Base-by-base conservation (phyloP, 176 grass and related monocot species). In the Poa annua region DNA sequence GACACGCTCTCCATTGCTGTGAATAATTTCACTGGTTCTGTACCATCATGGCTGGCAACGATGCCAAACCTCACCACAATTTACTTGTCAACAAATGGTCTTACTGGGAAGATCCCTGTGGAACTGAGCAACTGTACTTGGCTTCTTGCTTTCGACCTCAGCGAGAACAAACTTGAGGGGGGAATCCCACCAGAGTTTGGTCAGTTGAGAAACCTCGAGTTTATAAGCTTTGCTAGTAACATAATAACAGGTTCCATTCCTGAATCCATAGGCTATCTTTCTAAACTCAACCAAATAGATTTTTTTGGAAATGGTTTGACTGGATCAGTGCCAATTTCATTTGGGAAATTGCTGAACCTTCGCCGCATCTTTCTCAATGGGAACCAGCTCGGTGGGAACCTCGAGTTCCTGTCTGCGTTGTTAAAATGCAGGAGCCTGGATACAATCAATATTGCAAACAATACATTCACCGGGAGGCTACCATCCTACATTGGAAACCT, bases 51-150 rank as follows among this genome's bases (percentile, higher is more conserved):
- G 87, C 15, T 84, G 20, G 81, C 71, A 6, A 56, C 32, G 6
- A 57, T 90, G 15, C 45, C 55, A 15, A 86, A 41, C 10, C 88
- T 90, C 42, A 76, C 70, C 0, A 3, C 0, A 38, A 83, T 82
- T 66, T 55, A 59, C 66, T 60, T 91, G 80, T 55, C 82, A 14
- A 75, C 64, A 17, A 91, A 91, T 76, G 19, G 29, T 2, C 75
- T 91, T 35, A 73, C 76, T 76, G 89, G 89, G 54, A 71, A 64
- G 44, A 87, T 91, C 6, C 89, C 81, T 0, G 47, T 87, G 68
- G 77, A 59, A 47, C 54, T 88, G 53, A 80, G 57, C 76, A 84
- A 84, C 25, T 44, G 63, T 45, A 84, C 42, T 1, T n/a, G 17
- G 34, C 62, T 91, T 61, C 19, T 81, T 33, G 62, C 2, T 32